phyloP scores from a whole-genome alignment of 1,284 basidiomycete species.

The Trametes sp. region DNA sequence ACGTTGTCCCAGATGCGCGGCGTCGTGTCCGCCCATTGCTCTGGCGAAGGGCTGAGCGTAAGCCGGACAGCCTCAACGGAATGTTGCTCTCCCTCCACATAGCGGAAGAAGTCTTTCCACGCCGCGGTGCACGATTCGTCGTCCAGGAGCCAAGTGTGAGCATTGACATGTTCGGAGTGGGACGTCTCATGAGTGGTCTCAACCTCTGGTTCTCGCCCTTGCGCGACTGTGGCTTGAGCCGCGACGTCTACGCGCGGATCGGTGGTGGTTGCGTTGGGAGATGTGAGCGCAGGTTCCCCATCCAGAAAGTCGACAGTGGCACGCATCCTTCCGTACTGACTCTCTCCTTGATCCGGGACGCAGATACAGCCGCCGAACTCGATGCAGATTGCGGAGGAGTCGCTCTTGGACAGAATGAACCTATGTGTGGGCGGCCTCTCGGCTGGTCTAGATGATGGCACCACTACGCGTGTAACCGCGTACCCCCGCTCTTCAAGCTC shows the following conservation, averaged over 20 bases:
- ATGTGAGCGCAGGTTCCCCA: neutral
- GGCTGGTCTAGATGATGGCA: neutral
- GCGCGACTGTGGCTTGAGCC: no score
- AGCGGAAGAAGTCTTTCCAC: neutral
- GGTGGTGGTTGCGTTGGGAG: no score
- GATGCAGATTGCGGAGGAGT: neutral
- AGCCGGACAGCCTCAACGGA: neutral
- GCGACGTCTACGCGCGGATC: no score
- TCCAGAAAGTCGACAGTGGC: neutral
- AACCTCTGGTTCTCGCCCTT: no score
- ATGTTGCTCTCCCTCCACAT: neutral
- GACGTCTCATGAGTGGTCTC: no score
- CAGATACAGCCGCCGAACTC: neutral
- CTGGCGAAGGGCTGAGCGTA: conserved; percentile 2
- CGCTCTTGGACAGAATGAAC: neutral
- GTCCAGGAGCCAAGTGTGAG: neutral
- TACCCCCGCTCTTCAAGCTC: neutral
- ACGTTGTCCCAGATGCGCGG: neutral
- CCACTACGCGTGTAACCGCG: neutral
- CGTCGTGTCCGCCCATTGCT: neutral
- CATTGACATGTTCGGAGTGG: conserved; percentile 6
- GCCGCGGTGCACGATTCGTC: conserved; percentile 1
- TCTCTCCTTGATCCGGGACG: neutral
- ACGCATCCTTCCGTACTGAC: neutral
- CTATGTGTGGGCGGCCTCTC: neutral